A percentile compares a stretch with the other conserved stretches of the same genome.
phyloP scores from a whole-genome alignment of 495 filamentous ascomycete species.

The Rhypophila decipiens region DNA sequence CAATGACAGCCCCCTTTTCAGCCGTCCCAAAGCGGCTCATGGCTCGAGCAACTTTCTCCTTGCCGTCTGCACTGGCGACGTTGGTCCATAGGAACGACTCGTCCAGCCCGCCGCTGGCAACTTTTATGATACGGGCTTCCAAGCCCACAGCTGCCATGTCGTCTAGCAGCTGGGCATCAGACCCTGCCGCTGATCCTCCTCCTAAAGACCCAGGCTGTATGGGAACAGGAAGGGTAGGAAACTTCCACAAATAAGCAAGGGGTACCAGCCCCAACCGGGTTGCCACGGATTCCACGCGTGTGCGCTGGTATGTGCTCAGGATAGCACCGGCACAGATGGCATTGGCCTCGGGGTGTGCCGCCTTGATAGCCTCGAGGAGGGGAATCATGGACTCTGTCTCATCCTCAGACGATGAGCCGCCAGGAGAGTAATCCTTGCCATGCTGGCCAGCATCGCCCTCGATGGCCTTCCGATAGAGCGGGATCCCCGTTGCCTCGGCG shows the following conservation, averaged over 20 bases:
- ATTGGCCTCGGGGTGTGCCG: slow-evolving; percentile 65
- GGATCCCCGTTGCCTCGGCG: slow-evolving; percentile 64
- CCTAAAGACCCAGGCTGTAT: neutral
- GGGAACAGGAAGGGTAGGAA: slow-evolving; percentile 56
- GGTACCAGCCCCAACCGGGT: slow-evolving; percentile 68
- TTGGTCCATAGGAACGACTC: slow-evolving; percentile 78
- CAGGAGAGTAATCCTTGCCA: slow-evolving; percentile 50
- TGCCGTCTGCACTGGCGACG: slow-evolving; percentile 49
- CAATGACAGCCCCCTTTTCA: slow-evolving; percentile 64
- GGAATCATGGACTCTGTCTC: slow-evolving; percentile 84
- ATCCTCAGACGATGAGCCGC: slow-evolving; percentile 39
- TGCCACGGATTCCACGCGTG: slow-evolving; percentile 84
- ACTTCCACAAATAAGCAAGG: slow-evolving; percentile 87
- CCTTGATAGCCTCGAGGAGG: slow-evolving; percentile 57
- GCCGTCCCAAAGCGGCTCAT: slow-evolving; percentile 64
- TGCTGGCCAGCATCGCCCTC: slow-evolving; percentile 59
- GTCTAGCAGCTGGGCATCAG: slow-evolving; percentile 53
- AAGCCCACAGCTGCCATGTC: slow-evolving; percentile 76
- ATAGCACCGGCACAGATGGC: slow-evolving; percentile 89
- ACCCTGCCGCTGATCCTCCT: slow-evolving; percentile 27
- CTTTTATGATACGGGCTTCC: slow-evolving; percentile 86
- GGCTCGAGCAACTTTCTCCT: slow-evolving; percentile 50
- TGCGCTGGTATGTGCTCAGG: slow-evolving; percentile 90
- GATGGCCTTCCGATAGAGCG: slow-evolving; percentile 74
- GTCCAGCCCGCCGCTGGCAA: slow-evolving; percentile 83